phyloP scores from a whole-genome alignment of 306 rosid genomes.

The Cyamopsis tetragonoloba region DNA sequence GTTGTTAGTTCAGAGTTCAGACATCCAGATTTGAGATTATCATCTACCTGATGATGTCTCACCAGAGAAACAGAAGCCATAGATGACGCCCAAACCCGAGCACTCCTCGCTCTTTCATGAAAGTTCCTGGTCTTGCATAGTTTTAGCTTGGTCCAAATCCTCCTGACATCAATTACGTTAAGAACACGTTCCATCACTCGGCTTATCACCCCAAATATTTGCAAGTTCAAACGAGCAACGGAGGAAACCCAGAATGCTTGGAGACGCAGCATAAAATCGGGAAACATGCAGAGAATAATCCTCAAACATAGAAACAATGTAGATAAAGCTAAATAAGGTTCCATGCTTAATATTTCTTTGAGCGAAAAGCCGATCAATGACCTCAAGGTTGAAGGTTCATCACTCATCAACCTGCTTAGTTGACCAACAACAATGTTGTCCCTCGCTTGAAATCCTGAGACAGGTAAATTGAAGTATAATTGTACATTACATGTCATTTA shows the following conservation, averaged over 20 bases:
- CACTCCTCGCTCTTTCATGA: conserved; percentile 63
- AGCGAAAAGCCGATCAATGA: conserved; percentile 28
- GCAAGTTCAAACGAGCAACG: conserved; percentile 59
- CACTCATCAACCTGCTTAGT: conserved; percentile 9
- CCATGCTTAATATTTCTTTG: conserved; percentile 39
- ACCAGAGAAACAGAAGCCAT: conserved; percentile 64
- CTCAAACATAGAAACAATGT: conserved; percentile 55
- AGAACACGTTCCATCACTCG: conserved; percentile 53
- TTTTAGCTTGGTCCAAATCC: conserved; percentile 68
- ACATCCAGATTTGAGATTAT: conserved; percentile 21
- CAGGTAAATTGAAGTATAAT: background rate
- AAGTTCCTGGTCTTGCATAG: conserved; percentile 59
- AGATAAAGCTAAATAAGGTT: conserved; percentile 55
- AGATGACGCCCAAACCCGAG: conserved; percentile 77
- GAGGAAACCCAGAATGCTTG: conserved; percentile 47
- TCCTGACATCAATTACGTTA: conserved; percentile 53
- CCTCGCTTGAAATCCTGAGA: conserved; percentile 54
- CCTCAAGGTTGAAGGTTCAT: conserved; percentile 31
- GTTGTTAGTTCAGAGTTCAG: conserved; percentile 29
- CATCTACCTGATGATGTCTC: conserved; percentile 48
- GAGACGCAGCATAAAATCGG: conserved; percentile 31
- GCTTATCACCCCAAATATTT: conserved; percentile 62
- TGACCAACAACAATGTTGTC: conserved; percentile 28
- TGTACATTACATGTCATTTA: background rate
- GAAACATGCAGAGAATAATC: conserved; percentile 40